Base-by-base conservation (phyloP, 352 stramenopile species). In the Globisporangium spiculum region DNA sequence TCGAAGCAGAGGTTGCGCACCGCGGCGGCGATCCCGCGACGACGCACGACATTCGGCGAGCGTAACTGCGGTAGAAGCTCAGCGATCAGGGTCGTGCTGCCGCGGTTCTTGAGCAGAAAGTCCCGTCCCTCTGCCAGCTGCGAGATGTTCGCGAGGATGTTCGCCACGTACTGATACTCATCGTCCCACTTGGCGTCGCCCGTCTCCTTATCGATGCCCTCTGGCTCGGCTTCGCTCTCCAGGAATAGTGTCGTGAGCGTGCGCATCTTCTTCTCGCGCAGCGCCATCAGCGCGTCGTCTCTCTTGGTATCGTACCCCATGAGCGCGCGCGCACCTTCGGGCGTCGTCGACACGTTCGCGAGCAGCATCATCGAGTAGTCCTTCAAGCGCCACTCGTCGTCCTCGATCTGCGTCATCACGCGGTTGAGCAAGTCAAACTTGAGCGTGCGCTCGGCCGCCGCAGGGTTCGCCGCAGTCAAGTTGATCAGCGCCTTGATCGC, bases 281-380 rank as follows among this genome's bases (percentile, higher is more conserved):
- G 63, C 54, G 77, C 82, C 7, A 89, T 65, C 30, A 81, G 72
- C 8, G 70, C 75, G 41, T 81, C 71, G 44, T 79, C 78, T 36
- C 65, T 75, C 67, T 90, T 78, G 0, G 70, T 71, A 48, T 90
- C 78, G 55, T 84, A 81, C 24, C 84, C 87, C 6, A 94, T 80
- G n/a, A 94, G 73, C 6, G 78, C 81, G 48, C 80, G 86, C 16
- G 81, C 80, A 6, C 87, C 87, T 20, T 90, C 81, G 8, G 84
- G 75, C 18, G 80, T 92, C 12, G 85, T 93, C 30, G 82, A 89
- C 58, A 93, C 80, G 62, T 94, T 96, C 65, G 88, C 88, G 58
- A 96, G 74, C 36, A 96, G 80, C 88, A 96, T 96, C 88, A 96
- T 94, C 50, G 84, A 93, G 38, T 87, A 82, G 74, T 96, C 84